Evolutionary conservation across 2,329 filamentous ascomycete species (phyloP).

Genomic region (Colletotrichum salicis): DNA sequence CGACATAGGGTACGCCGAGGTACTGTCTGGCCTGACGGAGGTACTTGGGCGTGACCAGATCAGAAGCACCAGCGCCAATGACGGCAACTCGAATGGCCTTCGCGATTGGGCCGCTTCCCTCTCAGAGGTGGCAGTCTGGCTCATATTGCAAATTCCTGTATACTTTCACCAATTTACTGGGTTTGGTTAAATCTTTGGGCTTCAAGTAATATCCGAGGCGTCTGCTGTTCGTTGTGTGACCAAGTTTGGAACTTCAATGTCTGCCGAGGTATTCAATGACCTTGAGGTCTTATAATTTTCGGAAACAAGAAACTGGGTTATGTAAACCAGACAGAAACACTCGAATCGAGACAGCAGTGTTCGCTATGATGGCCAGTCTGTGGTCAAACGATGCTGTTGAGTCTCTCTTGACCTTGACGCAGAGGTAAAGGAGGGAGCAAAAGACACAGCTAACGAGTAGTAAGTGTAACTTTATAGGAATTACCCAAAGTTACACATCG

Average conservation of each 20-base stretch:
- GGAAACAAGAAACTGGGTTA: too few species aligned
- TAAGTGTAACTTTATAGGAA: too few species aligned
- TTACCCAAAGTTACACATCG: too few species aligned
- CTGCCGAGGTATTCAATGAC: too few species aligned
- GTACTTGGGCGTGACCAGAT: conserved; percentile 54
- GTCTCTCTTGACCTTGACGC: background rate
- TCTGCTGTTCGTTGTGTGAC: too few species aligned
- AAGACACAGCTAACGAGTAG: background rate
- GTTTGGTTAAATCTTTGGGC: background rate
- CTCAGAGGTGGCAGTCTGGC: background rate
- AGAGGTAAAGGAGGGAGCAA: background rate
- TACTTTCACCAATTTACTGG: background rate
- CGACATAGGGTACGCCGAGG: conserved; percentile 50
- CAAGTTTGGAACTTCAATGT: too few species aligned
- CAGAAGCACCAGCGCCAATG: conserved; percentile 56
- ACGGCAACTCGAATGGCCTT: conserved; percentile 51
- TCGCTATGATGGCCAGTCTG: background rate
- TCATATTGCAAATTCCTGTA: background rate
- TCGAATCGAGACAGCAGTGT: background rate
- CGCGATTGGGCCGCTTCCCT: background rate
- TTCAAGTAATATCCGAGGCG: too few species aligned
- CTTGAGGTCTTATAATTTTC: too few species aligned
- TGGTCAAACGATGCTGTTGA: background rate
- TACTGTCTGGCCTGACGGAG: conserved; percentile 50
- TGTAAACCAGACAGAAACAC: too few species aligned